Evolutionary conservation across 2,329 filamentous ascomycete genomes (phyloP).

Genomic region (Hymenotorrendiella dingleyae): DNA sequence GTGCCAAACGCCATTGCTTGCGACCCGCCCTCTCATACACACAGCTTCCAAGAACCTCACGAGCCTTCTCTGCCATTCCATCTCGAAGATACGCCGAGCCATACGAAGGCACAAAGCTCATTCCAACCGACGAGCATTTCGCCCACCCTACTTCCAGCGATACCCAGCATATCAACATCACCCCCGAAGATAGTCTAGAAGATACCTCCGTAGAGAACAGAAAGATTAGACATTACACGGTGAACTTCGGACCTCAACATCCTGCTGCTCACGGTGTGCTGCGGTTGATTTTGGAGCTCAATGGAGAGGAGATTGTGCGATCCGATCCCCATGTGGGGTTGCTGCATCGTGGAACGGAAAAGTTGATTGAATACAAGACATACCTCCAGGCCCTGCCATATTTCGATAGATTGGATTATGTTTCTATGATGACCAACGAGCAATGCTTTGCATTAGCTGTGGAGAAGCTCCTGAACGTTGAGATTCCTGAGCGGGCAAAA

Average conservation of each 20-base stretch:
- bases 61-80: slow-evolving; percentile 61
- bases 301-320: slow-evolving; percentile 94
- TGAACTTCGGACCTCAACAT: slow-evolving; percentile 99
- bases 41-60: slow-evolving; percentile 35
- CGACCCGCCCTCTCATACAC: slow-evolving; percentile 28
- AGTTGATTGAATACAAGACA: slow-evolving; percentile 99
- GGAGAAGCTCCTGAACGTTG: slow-evolving; percentile 95
- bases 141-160: slow-evolving; percentile 42
- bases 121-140: slow-evolving; percentile 60
- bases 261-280: slow-evolving; percentile 97
- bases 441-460: slow-evolving; percentile 94
- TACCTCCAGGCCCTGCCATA: slow-evolving; percentile 97
- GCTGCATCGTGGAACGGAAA: slow-evolving; percentile 95
- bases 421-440: slow-evolving; percentile 99
- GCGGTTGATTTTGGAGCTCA: slow-evolving; percentile 93
- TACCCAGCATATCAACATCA: slow-evolving; percentile 20
- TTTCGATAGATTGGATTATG: slow-evolving; percentile 97
- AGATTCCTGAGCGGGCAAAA: slow-evolving; percentile 92
- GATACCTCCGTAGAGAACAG: slow-evolving; percentile 48
- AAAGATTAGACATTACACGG: slow-evolving; percentile 97
- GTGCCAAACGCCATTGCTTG: slow-evolving; percentile 62
- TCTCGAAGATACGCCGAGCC: slow-evolving; percentile 58
- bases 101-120: slow-evolving; percentile 43
- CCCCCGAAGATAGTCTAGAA: slow-evolving; percentile 36
- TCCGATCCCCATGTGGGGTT: slow-evolving; percentile 95